phyloP scores from a whole-genome alignment of 1,284 basidiomycete species.

The Sphaerobolus stellatus region DNA sequence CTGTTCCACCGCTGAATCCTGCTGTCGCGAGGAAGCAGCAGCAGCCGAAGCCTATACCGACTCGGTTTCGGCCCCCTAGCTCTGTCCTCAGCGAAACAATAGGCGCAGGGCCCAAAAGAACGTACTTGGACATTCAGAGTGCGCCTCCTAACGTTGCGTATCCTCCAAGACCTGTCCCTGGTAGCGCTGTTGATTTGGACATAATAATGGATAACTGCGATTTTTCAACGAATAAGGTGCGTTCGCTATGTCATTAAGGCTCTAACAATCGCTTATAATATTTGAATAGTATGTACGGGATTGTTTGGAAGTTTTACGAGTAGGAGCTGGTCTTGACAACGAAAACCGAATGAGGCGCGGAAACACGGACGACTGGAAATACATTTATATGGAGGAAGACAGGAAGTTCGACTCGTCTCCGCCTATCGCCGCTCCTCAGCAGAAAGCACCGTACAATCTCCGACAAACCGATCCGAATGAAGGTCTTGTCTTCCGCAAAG shows the following conservation, averaged over 20 bases:
- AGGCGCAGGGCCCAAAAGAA: conserved; percentile 73
- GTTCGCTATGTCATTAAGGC: conserved; percentile 14
- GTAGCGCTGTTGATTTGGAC: conserved; percentile 84
- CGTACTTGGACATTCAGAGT: conserved; percentile 70
- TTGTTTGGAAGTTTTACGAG: conserved; percentile 69
- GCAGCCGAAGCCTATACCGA: background rate
- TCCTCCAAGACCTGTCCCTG: conserved; percentile 81
- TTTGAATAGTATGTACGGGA: conserved; percentile 67
- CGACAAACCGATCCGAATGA: conserved; percentile 3
- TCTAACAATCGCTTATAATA: background rate
- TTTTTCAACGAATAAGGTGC: conserved; percentile 76
- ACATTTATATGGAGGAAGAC: conserved; percentile 60
- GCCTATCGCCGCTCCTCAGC: conserved; percentile 40
- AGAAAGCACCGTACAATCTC: conserved; percentile 22
- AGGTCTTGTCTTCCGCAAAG: conserved; percentile 8
- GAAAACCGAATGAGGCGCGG: conserved; percentile 57
- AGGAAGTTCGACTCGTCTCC: conserved; percentile 20
- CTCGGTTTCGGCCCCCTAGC: conserved; percentile 1
- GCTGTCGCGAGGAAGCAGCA: conserved; percentile 47
- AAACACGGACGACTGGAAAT: conserved; percentile 60
- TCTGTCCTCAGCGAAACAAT: conserved; percentile 2
- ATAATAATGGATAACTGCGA: conserved; percentile 87
- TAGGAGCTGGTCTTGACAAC: conserved; percentile 66
- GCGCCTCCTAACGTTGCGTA: conserved; percentile 60
- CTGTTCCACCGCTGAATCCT: conserved; percentile 65